phyloP scores from a whole-genome alignment of 148 eudicot species.

The Vaccinium corymbosum region DNA sequence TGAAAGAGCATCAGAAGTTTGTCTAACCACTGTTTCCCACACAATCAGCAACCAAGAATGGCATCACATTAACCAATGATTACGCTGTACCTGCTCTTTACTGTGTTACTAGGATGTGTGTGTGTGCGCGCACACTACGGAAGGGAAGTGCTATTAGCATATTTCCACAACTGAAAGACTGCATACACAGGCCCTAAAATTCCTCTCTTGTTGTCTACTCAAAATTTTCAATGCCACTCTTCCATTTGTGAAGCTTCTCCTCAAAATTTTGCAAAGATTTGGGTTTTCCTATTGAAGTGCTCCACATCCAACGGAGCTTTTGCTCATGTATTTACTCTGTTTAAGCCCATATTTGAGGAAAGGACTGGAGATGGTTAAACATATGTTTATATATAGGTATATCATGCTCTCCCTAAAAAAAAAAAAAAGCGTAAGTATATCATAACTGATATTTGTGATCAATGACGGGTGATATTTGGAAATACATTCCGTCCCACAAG shows the following conservation, averaged over 20 bases:
- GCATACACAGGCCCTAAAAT: not conserved
- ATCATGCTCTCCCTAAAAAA: not conserved
- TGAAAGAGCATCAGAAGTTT: conserved; percentile 1
- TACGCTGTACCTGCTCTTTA: not conserved
- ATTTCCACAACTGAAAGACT: not conserved
- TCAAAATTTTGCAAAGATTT: not conserved
- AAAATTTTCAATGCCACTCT: not conserved
- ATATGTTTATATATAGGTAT: not conserved
- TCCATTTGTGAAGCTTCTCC: not conserved
- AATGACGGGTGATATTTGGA: not conserved
- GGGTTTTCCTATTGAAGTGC: not conserved
- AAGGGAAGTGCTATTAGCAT: not conserved
- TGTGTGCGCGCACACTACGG: not conserved
- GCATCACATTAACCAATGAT: not conserved
- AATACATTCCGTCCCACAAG: not conserved
- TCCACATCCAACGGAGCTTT: not conserved
- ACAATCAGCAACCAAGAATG: conserved; percentile 1
- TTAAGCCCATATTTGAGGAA: not conserved
- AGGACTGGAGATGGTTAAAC: not conserved
- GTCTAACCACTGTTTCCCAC: not conserved
- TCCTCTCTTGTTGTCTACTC: not conserved
- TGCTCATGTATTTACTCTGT: not conserved
- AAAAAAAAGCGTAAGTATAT: not conserved
- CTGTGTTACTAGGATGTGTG: not conserved
- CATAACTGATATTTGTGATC: not conserved